Evolutionary conservation across 1,139 yeast genomes (phyloP).

Genomic region (Sugiyamaella japonica): DNA sequence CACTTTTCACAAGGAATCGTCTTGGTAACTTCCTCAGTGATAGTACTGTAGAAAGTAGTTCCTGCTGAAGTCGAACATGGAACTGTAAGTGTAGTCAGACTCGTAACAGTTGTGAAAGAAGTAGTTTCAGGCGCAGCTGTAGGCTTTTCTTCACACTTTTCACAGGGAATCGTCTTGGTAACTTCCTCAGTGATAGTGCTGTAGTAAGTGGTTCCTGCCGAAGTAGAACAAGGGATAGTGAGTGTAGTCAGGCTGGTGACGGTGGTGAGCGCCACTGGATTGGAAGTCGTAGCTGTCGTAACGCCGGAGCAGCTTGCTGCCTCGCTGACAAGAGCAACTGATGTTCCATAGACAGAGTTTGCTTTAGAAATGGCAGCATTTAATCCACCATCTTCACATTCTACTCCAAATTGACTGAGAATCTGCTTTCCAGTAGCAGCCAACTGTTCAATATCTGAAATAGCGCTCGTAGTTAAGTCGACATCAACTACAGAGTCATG

Average conservation of each 20-base stretch:
- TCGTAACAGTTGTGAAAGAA: conserved; percentile 7
- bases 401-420: conserved; percentile 9
- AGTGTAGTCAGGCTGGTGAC: conserved; percentile 4
- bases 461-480: conserved; percentile 1
- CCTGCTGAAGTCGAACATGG: conserved; percentile 4
- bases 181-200: conserved; percentile 7
- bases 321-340: conserved; percentile 9
- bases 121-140: conserved; percentile 1
- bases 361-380: conserved; percentile 14
- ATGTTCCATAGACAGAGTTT: conserved; percentile 10
- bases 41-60: background rate
- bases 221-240: conserved; percentile 15
- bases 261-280: background rate
- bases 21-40: no score
- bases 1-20: no score
- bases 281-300: background rate
- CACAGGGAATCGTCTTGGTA: conserved; percentile 1
- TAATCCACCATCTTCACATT: conserved; percentile 11
- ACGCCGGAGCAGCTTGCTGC: conserved; percentile 5
- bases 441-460: conserved; percentile 11
- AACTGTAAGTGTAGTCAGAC: conserved; percentile 15
- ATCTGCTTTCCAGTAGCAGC: conserved; percentile 15
- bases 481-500: background rate
- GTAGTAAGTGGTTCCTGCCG: conserved; percentile 5
- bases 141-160: background rate